Percentiles rank a stretch among this genome's conserved stretches.
Conservation (phyloP, 2,329 filamentous ascomycete genomes). For the Gyromitra esculenta region DNA sequence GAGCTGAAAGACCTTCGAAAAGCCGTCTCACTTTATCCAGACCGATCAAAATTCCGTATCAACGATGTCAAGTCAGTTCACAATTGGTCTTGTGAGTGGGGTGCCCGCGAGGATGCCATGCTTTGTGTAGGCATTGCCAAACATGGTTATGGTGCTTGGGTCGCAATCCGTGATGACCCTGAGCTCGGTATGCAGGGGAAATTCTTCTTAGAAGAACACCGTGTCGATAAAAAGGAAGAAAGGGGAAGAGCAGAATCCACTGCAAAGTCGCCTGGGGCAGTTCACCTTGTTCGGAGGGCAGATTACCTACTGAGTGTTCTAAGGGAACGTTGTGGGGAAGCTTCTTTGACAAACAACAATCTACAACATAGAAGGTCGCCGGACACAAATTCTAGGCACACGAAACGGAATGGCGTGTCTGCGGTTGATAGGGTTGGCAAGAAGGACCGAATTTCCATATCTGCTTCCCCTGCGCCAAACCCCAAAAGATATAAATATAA, state of each 20-base stretch:
- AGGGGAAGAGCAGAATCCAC: constrained; percentile 73
- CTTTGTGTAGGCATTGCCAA: constrained; percentile 90
- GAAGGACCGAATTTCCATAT: constrained; percentile 66
- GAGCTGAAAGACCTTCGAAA: constrained; percentile 87
- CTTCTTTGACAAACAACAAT: constrained; percentile 82
- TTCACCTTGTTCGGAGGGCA: constrained; percentile 91
- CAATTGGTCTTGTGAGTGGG: constrained; percentile 87
- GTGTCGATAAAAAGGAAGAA: constrained; percentile 97
- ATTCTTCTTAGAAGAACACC: constrained; percentile 95
- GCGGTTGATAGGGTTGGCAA: constrained; percentile 66
- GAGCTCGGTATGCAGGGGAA: constrained; percentile 88
- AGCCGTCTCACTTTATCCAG: constrained; percentile 71
- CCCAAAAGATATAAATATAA: constrained; percentile 49
- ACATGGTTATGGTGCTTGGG: constrained; percentile 96
- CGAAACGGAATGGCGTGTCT: constrained; percentile 68
- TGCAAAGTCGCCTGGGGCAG: constrained; percentile 75
- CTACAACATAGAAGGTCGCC: constrained; percentile 65
- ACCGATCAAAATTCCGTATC: constrained; percentile 83
- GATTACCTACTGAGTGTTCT: constrained; percentile 96
- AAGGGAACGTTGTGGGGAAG: constrained; percentile 83
- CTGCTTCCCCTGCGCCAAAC: constrained; percentile 75
- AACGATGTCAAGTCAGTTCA: constrained; percentile 91
- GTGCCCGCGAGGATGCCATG: constrained; percentile 94
- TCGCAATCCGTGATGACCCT: constrained; percentile 88
- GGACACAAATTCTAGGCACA: constrained; percentile 82